Conservation (phyloP, 306 rosid genomes). For the Pterocarpus macrocarpus region DNA sequence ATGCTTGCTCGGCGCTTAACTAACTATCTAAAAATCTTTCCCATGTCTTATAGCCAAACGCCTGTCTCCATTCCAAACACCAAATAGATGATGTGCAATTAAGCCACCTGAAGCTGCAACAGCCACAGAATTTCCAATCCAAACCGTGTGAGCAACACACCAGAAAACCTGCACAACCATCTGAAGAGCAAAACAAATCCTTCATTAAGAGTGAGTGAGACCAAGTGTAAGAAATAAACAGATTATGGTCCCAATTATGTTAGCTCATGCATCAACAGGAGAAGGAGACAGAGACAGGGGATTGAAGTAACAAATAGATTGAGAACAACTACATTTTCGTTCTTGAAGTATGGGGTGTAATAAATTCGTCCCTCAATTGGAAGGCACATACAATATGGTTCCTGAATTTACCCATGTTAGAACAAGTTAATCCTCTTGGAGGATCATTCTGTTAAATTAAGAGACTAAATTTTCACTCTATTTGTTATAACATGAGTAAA, state of each 20-base stretch:
- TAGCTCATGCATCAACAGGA: background rate
- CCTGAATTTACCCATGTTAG: too few relatives aligned
- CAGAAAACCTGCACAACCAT: conserved; percentile 94
- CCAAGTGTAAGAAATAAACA: too few relatives aligned
- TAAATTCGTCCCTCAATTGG: too few relatives aligned
- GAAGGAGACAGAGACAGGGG: too few relatives aligned
- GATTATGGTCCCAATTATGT: background rate
- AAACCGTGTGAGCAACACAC: conserved; percentile 92
- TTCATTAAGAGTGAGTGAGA: background rate
- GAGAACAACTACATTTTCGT: too few relatives aligned
- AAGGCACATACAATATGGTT: too few relatives aligned
- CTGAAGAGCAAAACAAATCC: conserved; percentile 54
- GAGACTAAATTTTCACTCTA: too few relatives aligned
- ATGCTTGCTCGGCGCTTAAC: conserved; percentile 78
- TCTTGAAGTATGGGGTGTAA: too few relatives aligned
- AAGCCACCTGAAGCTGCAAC: conserved; percentile 84
- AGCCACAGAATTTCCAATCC: conserved; percentile 92
- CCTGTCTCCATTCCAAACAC: conserved; percentile 85
- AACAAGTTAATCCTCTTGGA: too few relatives aligned
- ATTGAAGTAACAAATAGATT: too few relatives aligned
- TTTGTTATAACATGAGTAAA: too few relatives aligned
- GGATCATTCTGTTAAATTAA: too few relatives aligned
- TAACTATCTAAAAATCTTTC: conserved; percentile 63
- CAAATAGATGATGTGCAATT: conserved; percentile 83
- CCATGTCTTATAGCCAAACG: conserved; percentile 70